A percentile compares a stretch with the other conserved stretches of the same genome.
These are phyloP conservation scores for Xylariaceae sp. DNA, from an alignment of 2,329 filamentous ascomycete genomes.

Conservation along the genomic window DNA sequence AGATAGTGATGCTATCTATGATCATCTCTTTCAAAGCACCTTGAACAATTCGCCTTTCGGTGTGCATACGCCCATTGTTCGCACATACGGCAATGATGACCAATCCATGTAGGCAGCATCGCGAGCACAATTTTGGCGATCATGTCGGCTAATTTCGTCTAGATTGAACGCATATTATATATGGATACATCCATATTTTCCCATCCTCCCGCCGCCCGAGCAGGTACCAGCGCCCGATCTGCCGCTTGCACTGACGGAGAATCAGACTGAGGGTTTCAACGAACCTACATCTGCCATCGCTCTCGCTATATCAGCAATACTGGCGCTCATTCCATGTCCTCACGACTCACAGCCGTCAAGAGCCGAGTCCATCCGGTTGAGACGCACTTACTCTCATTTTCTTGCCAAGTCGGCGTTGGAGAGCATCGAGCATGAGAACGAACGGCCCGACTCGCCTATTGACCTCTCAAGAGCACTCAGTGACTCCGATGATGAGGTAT, in stretches of 20 bases:
- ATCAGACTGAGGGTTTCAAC: constrained; percentile 32
- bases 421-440: constrained; percentile 43
- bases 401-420: constrained; percentile 44
- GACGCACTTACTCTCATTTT: constrained; percentile 44
- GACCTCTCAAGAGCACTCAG: constrained; percentile 41
- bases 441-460: constrained; percentile 41
- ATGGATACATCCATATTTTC: constrained; percentile 47
- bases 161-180: constrained; percentile 47
- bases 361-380: constrained; percentile 38
- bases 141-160: constrained; percentile 7
- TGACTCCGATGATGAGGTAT: constrained; percentile 30
- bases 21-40: constrained; percentile 36
- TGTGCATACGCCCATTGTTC: constrained; percentile 33
- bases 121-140: background rate
- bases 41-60: constrained; percentile 16
- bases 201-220: constrained; percentile 42
- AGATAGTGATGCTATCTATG: constrained; percentile 45
- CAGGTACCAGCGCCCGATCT: constrained; percentile 31
- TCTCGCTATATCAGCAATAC: constrained; percentile 43
- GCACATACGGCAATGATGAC: constrained; percentile 38
- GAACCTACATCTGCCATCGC: constrained; percentile 40
- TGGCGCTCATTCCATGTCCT: constrained; percentile 43
- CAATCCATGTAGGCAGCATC: constrained; percentile 35
- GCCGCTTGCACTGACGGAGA: constrained; percentile 33
- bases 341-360: constrained; percentile 34